Conservation (phyloP, 192 early-diverging fungal genomes). For the Backusella macrospora region DNA sequence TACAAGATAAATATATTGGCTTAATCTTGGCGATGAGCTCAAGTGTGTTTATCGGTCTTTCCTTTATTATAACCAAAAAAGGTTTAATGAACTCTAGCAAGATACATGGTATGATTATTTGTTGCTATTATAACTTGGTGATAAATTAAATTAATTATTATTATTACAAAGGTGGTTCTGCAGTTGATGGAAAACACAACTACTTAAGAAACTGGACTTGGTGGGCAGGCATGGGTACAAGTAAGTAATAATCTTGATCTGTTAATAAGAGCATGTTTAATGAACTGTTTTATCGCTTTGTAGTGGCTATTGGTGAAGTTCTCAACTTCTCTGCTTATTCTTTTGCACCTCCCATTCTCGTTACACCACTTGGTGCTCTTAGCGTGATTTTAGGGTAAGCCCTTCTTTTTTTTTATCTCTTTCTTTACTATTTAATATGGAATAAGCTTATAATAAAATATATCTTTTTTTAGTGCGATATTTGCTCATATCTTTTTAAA, state of each 20-base stretch:
- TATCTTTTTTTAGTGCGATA: conserved; percentile 61
- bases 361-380: conserved; percentile 79
- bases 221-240: conserved; percentile 89
- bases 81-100: conserved; percentile 82
- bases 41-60: conserved; percentile 86
- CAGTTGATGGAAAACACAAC: conserved; percentile 69
- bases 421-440: background rate
- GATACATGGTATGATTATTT: conserved; percentile 48
- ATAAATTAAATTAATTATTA: conserved; percentile 3
- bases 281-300: background rate
- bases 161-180: conserved; percentile 64
- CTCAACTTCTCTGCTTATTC: conserved; percentile 65
- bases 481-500: conserved; percentile 87
- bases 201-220: conserved; percentile 89
- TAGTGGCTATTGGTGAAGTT: conserved; percentile 91
- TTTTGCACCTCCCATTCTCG: conserved; percentile 94
- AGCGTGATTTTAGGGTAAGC: conserved; percentile 86
- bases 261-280: background rate
- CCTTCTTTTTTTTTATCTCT: background rate
- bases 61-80: conserved; percentile 94
- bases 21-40: conserved; percentile 88
- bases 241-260: conserved; percentile 45
- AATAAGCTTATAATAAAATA: background rate
- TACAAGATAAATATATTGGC: conserved; percentile 82
- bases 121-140: background rate